These are phyloP conservation scores for Gastrodia elata DNA, from an alignment of 106 monocot genomes.

Conservation along the genomic window DNA sequence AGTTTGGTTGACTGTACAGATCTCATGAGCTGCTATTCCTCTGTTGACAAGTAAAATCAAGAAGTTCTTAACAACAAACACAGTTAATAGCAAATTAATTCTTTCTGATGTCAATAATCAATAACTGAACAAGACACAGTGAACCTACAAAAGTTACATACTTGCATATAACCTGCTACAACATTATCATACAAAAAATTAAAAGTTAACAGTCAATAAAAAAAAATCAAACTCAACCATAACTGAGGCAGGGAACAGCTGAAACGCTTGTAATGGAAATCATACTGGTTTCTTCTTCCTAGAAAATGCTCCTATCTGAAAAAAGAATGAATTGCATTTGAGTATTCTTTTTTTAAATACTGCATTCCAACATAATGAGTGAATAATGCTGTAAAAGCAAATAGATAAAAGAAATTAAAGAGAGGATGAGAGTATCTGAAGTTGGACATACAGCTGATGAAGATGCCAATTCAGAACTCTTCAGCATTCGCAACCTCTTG, in stretches of 20 bases:
- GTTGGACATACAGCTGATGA: constrained; percentile 8
- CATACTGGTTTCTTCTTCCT: background rate
- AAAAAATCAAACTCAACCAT: background rate
- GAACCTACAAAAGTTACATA: background rate
- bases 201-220: background rate
- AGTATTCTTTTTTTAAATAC: background rate
- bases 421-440: too few relatives aligned
- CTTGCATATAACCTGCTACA: background rate
- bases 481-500: constrained; percentile 26
- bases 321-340: background rate
- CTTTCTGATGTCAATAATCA: background rate
- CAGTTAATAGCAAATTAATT: background rate
- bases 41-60: background rate
- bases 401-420: background rate
- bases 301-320: background rate
- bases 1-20: too few relatives aligned
- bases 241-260: background rate
- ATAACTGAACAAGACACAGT: background rate
- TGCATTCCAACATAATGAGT: background rate
- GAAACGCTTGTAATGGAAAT: background rate
- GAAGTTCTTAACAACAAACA: background rate
- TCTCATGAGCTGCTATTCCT: background rate
- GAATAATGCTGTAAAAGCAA: background rate
- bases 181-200: background rate
- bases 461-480: constrained; percentile 19